A percentile compares a stretch with the other conserved stretches of the same genome.
phyloP scores from a whole-genome alignment of 768 basidiomycete species.

The Jaapia argillacea region DNA sequence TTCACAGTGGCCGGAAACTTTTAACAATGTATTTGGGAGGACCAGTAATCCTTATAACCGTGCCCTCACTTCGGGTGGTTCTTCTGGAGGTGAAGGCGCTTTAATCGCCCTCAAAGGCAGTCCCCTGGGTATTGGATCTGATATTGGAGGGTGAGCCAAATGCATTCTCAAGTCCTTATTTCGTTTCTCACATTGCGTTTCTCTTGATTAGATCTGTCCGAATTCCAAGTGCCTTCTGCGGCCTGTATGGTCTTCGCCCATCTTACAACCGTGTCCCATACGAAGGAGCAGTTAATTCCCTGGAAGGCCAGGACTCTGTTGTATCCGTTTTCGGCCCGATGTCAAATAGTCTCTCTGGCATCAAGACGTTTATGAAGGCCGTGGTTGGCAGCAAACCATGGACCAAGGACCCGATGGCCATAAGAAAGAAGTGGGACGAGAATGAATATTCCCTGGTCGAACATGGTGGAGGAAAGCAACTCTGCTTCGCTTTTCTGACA shows the following conservation, averaged over 20 bases:
- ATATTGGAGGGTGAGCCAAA: slow-evolving; percentile 42
- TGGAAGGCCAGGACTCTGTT: slow-evolving; percentile 47
- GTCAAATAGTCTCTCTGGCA: slow-evolving; percentile 35
- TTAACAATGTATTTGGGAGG: slow-evolving; percentile 53
- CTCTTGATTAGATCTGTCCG: slow-evolving; percentile 33
- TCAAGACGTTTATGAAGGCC: slow-evolving; percentile 44
- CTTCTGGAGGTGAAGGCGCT: slow-evolving; percentile 60
- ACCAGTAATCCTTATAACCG: slow-evolving; percentile 54
- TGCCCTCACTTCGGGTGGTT: slow-evolving; percentile 48
- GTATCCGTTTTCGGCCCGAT: slow-evolving; percentile 50
- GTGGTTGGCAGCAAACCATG: slow-evolving; percentile 43
- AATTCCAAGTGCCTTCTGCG: slow-evolving; percentile 46
- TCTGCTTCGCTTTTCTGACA: slow-evolving; percentile 54
- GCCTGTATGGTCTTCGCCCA: slow-evolving; percentile 49
- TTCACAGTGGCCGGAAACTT: slow-evolving; percentile 41
- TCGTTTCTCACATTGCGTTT: not conserved
- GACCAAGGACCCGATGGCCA: slow-evolving; percentile 39
- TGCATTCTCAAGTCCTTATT: not conserved
- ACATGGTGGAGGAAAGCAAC: slow-evolving; percentile 31
- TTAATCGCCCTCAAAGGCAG: slow-evolving; percentile 50
- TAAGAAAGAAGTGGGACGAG: slow-evolving; percentile 38
- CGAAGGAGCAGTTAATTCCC: slow-evolving; percentile 34
- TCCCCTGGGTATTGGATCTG: slow-evolving; percentile 53
- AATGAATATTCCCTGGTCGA: slow-evolving; percentile 32
- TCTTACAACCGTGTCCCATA: slow-evolving; percentile 49